Evolutionary conservation across 305 asterid genomes (phyloP).

Genomic region (Stenogyne calaminthoides): DNA sequence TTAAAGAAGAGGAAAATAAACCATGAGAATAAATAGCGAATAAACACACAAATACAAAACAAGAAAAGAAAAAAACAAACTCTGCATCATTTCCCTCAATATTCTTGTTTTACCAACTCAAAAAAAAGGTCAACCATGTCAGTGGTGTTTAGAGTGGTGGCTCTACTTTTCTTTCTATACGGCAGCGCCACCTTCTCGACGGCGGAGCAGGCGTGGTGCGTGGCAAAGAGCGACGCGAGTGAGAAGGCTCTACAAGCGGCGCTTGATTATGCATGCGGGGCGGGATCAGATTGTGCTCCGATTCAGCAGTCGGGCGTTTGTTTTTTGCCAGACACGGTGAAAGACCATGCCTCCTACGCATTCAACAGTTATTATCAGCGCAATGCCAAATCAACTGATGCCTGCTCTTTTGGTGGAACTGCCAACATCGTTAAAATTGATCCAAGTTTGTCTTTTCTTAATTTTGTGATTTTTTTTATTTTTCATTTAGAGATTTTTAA

Average conservation of each 20-base stretch:
- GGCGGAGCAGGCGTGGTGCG: slow-evolving; percentile 62
- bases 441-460: slow-evolving; percentile 53
- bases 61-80: not conserved
- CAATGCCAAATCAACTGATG: slow-evolving; percentile 58
- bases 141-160: slow-evolving; percentile 31
- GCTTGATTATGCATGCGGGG: slow-evolving; percentile 72
- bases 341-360: slow-evolving; percentile 90
- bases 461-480: not conserved
- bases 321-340: slow-evolving; percentile 70
- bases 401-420: slow-evolving; percentile 73
- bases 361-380: slow-evolving; percentile 76
- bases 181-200: not conserved
- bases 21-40: too few species aligned
- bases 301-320: slow-evolving; percentile 61
- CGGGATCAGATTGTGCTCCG: slow-evolving; percentile 81
- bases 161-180: slow-evolving; percentile 20
- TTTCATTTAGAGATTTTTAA: not conserved
- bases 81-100: slow-evolving; percentile 26
- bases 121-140: slow-evolving; percentile 11
- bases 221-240: slow-evolving; percentile 69
- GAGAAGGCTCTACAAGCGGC: slow-evolving; percentile 63
- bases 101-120: slow-evolving; percentile 23
- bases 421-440: slow-evolving; percentile 78
- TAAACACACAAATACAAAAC: too few species aligned
- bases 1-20: too few species aligned